These are phyloP conservation scores for Pythium volutum DNA, from an alignment of 352 stramenopile genomes.

Conservation along the genomic window DNA sequence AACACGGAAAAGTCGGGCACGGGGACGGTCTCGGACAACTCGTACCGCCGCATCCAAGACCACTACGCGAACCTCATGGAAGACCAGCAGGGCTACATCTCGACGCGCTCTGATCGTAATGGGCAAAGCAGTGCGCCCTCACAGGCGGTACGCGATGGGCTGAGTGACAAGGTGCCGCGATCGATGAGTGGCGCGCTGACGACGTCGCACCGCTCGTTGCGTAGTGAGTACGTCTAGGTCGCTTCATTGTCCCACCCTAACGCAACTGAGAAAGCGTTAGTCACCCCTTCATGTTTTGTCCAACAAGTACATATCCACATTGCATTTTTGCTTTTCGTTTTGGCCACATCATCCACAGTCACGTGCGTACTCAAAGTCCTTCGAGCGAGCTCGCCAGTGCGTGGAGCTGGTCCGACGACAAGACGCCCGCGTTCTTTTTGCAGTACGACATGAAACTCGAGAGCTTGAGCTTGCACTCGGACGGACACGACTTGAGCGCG, in stretches of 20 bases:
- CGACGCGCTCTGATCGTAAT: slow-evolving; percentile 36
- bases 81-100: slow-evolving; percentile 54
- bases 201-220: slow-evolving; percentile 3
- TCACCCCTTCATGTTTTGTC: neutral
- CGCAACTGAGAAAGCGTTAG: neutral
- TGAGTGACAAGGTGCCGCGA: too few relatives aligned
- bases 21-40: slow-evolving; percentile 36
- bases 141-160: too few relatives aligned
- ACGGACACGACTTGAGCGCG: slow-evolving; percentile 74
- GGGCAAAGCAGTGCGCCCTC: neutral
- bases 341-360: too few relatives aligned
- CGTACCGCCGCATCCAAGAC: slow-evolving; percentile 63
- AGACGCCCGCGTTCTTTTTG: slow-evolving; percentile 52
- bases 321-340: neutral
- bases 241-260: neutral
- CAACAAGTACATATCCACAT: neutral
- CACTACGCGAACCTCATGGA: slow-evolving; percentile 70
- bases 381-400: slow-evolving; percentile 50
- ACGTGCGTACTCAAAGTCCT: slow-evolving; percentile 15
- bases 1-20: slow-evolving; percentile 35
- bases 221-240: slow-evolving; percentile 13
- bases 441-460: slow-evolving; percentile 62
- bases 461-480: slow-evolving; percentile 76
- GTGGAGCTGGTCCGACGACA: slow-evolving; percentile 69
- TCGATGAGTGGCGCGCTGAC: neutral